Evolutionary conservation across 2,329 filamentous ascomycete species (phyloP).

Genomic region (Ascocoryne sarcoides): DNA sequence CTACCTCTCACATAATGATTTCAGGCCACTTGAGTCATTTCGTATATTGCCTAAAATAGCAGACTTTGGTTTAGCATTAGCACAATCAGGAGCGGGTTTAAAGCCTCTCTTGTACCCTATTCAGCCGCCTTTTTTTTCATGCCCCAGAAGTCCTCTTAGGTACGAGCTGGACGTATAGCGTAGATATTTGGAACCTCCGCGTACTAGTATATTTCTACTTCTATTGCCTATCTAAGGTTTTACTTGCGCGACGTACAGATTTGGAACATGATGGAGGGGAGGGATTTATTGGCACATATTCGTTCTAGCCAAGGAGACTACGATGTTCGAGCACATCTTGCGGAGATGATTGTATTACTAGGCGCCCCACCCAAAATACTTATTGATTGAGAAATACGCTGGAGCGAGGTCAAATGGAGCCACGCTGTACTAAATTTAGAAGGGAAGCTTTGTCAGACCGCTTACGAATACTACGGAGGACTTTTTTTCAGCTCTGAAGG

Average conservation of each 20-base stretch:
- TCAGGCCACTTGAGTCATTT: slow-evolving; percentile 9
- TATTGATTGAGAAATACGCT: slow-evolving; percentile 58
- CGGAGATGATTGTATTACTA: slow-evolving; percentile 10
- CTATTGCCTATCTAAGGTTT: slow-evolving; percentile 52
- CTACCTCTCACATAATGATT: slow-evolving; percentile 19
- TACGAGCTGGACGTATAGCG: slow-evolving; percentile 93
- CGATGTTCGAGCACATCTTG: slow-evolving; percentile 9
- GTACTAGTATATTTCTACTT: slow-evolving; percentile 64
- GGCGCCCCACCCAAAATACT: slow-evolving; percentile 58
- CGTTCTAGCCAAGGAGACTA: slow-evolving; percentile 89
- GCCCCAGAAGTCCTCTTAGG: slow-evolving; percentile 94
- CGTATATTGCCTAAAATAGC: slow-evolving; percentile 62
- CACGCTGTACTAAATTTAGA: slow-evolving; percentile 36
- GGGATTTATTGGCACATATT: slow-evolving; percentile 93
- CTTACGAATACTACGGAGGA: slow-evolving; percentile 30
- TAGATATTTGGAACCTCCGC: slow-evolving; percentile 97
- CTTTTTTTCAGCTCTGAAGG: slow-evolving; percentile 32
- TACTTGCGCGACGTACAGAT: slow-evolving; percentile 31
- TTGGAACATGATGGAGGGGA: slow-evolving; percentile 74
- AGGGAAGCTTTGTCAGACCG: slow-evolving; percentile 26
- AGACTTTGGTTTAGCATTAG: slow-evolving; percentile 66
- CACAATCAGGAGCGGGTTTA: slow-evolving; percentile 9
- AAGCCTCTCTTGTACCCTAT: slow-evolving; percentile 77
- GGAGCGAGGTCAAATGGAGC: slow-evolving; percentile 59
- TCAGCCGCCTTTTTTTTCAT: slow-evolving; percentile 86